Evolutionary conservation across 2,329 filamentous ascomycete genomes (phyloP).

Genomic region (Ilyonectria robusta): DNA sequence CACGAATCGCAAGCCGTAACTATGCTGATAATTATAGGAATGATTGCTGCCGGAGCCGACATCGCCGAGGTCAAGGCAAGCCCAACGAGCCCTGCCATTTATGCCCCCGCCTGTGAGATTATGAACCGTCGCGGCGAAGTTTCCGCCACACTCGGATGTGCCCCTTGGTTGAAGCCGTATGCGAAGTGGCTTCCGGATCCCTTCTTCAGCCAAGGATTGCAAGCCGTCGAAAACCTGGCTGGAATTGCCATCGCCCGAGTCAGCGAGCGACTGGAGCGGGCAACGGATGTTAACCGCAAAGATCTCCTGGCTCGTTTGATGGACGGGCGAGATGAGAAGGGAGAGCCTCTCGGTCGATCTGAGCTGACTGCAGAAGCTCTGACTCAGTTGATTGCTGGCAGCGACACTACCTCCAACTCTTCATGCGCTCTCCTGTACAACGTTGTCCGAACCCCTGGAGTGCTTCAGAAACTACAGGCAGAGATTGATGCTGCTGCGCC

Average conservation of each 20-base stretch:
- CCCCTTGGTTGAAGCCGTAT: conserved; percentile 82
- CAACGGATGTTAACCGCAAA: conserved; percentile 73
- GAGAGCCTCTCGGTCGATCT: conserved; percentile 80
- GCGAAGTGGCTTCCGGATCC: conserved; percentile 85
- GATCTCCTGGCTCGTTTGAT: conserved; percentile 88
- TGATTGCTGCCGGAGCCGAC: conserved; percentile 83
- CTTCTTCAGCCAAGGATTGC: conserved; percentile 83
- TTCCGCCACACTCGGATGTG: conserved; percentile 82
- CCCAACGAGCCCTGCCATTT: conserved; percentile 73
- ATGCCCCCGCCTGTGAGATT: conserved; percentile 88
- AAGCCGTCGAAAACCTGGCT: conserved; percentile 84
- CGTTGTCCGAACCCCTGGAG: conserved; percentile 77
- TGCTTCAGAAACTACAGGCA: conserved; percentile 78
- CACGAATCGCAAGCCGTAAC: accelerated
- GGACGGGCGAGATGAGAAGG: conserved; percentile 87
- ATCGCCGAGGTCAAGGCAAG: conserved; percentile 79
- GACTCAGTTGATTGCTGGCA: conserved; percentile 87
- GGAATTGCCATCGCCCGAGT: conserved; percentile 91
- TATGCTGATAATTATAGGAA: conserved; percentile 52
- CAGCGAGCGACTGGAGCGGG: conserved; percentile 78
- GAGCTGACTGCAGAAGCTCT: conserved; percentile 91
- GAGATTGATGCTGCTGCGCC: conserved; percentile 82
- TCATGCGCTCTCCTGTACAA: conserved; percentile 88
- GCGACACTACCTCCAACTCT: conserved; percentile 84
- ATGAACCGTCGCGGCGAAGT: conserved; percentile 92